These are phyloP conservation scores for Limtongia smithiae DNA, from an alignment of 805 yeast species.

Conservation along the genomic window DNA sequence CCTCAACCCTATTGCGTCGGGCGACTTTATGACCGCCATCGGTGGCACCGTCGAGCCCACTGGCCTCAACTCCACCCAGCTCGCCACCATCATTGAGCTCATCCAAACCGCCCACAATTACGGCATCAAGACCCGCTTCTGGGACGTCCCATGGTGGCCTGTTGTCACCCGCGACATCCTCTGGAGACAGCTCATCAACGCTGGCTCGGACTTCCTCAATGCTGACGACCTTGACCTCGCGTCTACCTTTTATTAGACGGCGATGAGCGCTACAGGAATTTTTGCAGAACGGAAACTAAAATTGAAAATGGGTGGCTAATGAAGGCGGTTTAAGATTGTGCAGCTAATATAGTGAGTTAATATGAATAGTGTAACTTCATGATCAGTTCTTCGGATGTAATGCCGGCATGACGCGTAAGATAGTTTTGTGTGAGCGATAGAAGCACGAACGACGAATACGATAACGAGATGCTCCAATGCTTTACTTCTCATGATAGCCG, in stretches of 20 bases:
- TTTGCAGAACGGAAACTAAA: no score
- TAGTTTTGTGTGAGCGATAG: no score
- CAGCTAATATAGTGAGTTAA: no score
- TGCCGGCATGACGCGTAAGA: no score
- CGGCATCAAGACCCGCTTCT: conserved; percentile 56
- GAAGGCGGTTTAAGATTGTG: no score
- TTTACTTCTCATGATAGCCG: no score
- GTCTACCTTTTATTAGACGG: conserved; percentile 21
- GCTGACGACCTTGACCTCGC: conserved; percentile 56
- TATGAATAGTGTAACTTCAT: no score
- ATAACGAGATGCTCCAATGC: no score
- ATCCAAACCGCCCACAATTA: conserved; percentile 47
- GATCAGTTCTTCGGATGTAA: no score
- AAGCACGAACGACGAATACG: no score
- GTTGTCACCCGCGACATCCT: conserved; percentile 42
- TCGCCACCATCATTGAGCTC: conserved; percentile 31
- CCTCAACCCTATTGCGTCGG: conserved; percentile 41
- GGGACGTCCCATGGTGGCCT: conserved; percentile 77
- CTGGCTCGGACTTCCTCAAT: conserved; percentile 58
- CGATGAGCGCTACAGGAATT: no score
- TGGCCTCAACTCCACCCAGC: conserved; percentile 41
- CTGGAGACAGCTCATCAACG: conserved; percentile 47
- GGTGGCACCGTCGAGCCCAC: conserved; percentile 31
- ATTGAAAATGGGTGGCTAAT: no score
- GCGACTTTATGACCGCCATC: conserved; percentile 31